These are phyloP conservation scores for Scorias spongiosa DNA, from an alignment of 2,329 filamentous ascomycete species.

Conservation along the genomic window DNA sequence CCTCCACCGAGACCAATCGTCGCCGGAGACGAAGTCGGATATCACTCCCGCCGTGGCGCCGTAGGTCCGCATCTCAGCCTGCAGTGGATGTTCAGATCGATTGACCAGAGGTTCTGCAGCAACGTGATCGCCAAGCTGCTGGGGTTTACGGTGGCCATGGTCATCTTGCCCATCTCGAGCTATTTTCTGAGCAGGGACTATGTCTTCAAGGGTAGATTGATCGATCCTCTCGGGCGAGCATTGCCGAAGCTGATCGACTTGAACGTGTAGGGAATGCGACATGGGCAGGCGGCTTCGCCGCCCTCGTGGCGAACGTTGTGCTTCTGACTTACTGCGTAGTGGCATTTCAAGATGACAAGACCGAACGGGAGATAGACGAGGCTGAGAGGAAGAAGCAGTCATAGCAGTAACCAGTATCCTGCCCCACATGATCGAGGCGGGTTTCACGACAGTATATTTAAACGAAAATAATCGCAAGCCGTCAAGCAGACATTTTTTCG, in stretches of 20 bases:
- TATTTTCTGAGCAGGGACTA: slow-evolving; percentile 71
- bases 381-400: slow-evolving; percentile 27
- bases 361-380: slow-evolving; percentile 31
- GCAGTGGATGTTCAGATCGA: neutral
- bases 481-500: neutral
- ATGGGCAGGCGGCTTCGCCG: slow-evolving; percentile 70
- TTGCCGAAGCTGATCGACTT: too few species aligned
- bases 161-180: slow-evolving; percentile 68
- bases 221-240: too few species aligned
- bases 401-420: neutral
- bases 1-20: slow-evolving; percentile 17
- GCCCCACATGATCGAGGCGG: too few species aligned
- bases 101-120: neutral
- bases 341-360: slow-evolving; percentile 73
- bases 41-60: slow-evolving; percentile 70
- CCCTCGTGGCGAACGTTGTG: slow-evolving; percentile 81
- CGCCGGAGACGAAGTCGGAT: slow-evolving; percentile 39
- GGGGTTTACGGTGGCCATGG: slow-evolving; percentile 82
- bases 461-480: slow-evolving; percentile 2
- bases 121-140: slow-evolving; percentile 76
- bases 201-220: slow-evolving; percentile 55
- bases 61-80: slow-evolving; percentile 33
- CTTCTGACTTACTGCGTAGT: slow-evolving; percentile 82
- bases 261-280: slow-evolving; percentile 60
- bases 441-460: neutral